Evolutionary conservation across 2,329 filamentous ascomycete species (phyloP), one percentile per base, ranked within the genome.

Genomic region (Ophiostoma ips): DNA sequence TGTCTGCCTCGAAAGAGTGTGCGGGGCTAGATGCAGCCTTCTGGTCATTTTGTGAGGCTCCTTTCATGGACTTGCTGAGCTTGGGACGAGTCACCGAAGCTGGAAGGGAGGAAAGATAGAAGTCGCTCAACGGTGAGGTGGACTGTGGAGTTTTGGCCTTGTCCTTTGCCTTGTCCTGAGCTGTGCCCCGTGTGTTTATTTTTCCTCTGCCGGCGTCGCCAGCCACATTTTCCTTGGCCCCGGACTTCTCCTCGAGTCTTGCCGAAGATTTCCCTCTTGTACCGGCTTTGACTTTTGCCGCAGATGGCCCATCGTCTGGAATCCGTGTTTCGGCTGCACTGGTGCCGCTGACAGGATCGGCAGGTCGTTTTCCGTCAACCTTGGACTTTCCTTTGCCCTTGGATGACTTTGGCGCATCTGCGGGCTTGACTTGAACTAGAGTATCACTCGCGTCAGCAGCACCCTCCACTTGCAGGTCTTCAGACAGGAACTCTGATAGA

Each of bases 31-130:
- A n/a, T n/a, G n/a, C n/a, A n/a, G n/a, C 40, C 24, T 4, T 34
- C 4, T 13, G 33, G 28, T 48, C 45, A 15, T 52, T 52, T n/a
- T 50, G 52, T 13, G 47, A 53, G 4, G 47, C 52, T 1, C 52
- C 50, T 13, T 46, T 48, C 50, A 53, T 52, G 11, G 50, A 53
- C 38, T 50, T 50, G 47, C 46, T 48, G 11, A 53, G 34, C 33
- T 44, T 44, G 49, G 52, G 18, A 3, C 18, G 46, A 11, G 19
- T 15, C 34, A 43, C 30, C 19, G 19, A n/a, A 1, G 28, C 37
- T 2, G 16, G 18, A 12, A 40, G 49, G 11, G 52, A 48, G 5
- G 52, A 49, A 3, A 51, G 18, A 21, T 47, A 34, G 8, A 51
- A 13, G 24, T 51, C 41, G 4, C 40, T 44, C 41, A 31, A 7